phyloP scores from a whole-genome alignment of 441 rosid species.

The Metrosideros polymorpha region DNA sequence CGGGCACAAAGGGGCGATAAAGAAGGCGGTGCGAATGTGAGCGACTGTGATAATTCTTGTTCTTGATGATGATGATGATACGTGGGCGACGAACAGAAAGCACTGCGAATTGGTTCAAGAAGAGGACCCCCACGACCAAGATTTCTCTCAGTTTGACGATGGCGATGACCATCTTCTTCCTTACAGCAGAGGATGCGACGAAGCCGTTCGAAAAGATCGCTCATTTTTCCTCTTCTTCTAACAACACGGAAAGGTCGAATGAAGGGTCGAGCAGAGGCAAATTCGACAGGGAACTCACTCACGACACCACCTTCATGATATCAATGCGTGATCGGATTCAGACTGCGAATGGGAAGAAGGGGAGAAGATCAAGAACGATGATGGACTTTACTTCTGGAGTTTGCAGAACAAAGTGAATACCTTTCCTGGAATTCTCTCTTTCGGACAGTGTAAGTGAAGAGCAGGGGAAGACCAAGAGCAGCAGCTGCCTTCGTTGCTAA shows the following conservation, averaged over 20 bases:
- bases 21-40: not conserved
- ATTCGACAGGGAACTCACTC: not conserved
- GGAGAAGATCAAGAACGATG: not conserved
- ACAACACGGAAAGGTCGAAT: not conserved
- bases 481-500: not conserved
- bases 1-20: not conserved
- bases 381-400: not conserved
- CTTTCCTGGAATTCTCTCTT: not conserved
- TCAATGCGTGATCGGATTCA: not conserved
- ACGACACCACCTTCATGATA: not conserved
- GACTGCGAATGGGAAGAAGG: not conserved
- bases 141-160: no score
- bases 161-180: not conserved
- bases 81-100: no score
- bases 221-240: not conserved
- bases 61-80: not conserved
- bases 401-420: not conserved
- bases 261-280: not conserved
- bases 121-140: no score
- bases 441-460: not conserved
- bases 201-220: not conserved
- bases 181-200: fast-evolving
- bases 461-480: not conserved
- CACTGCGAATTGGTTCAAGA: no score
- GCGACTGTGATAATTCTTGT: not conserved